Evolutionary conservation across 768 basidiomycete species (phyloP).

Genomic region (Boletus sp.): DNA sequence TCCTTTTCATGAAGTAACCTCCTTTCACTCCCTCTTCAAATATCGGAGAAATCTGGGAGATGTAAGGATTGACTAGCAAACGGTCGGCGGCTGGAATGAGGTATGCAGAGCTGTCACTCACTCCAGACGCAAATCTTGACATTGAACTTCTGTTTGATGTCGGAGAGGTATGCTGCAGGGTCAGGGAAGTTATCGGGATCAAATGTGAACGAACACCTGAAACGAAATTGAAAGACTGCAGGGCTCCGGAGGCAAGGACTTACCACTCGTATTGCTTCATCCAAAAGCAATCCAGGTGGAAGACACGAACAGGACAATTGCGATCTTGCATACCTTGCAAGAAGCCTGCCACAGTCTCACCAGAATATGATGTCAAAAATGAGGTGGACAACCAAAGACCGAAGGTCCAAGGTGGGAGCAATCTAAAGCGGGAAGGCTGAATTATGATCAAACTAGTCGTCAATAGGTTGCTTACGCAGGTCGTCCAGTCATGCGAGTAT

Average conservation of each 20-base stretch:
- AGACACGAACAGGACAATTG: conserved; percentile 62
- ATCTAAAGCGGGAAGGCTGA: conserved; percentile 34
- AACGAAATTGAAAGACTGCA: conserved; percentile 16
- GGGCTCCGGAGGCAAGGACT: conserved; percentile 10
- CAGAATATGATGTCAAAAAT: conserved; percentile 70
- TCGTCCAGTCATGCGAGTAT: conserved; percentile 22
- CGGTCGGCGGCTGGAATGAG: conserved; percentile 2
- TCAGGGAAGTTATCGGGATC: conserved; percentile 77
- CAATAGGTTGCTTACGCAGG: conserved; percentile 10
- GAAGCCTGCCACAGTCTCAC: conserved; percentile 66
- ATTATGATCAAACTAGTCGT: not conserved
- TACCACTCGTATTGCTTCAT: conserved; percentile 72
- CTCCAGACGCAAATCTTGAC: conserved; percentile 78
- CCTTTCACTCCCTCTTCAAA: conserved; percentile 66
- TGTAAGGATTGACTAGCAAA: conserved; percentile 64
- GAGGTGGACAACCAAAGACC: conserved; percentile 79
- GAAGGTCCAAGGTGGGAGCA: conserved; percentile 72
- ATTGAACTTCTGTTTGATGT: conserved; percentile 59
- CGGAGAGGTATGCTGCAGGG: conserved; percentile 58
- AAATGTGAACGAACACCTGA: conserved; percentile 72
- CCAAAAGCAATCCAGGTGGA: conserved; percentile 79
- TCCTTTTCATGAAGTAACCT: conserved; percentile 71
- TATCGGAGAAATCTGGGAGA: conserved; percentile 65
- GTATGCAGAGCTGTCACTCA: conserved; percentile 24
- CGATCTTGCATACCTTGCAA: conserved; percentile 68